Base-by-base conservation (phyloP, 1,284 basidiomycete genomes). In the Clitocybe nebularis region DNA sequence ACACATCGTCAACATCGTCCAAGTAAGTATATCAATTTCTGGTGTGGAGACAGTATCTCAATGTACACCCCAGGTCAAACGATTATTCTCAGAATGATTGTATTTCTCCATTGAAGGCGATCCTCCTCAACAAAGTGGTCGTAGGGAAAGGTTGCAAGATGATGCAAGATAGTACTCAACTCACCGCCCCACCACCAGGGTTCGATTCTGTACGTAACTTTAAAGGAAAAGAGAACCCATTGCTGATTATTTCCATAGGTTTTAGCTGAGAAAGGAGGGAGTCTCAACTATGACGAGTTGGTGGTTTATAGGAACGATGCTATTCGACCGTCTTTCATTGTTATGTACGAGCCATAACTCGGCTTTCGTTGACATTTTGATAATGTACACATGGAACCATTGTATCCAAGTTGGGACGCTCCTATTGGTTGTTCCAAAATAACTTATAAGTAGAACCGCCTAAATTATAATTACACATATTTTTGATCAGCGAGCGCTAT, bases 251-350 rank as follows among this genome's bases (percentile, higher is more conserved):
- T 35, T 35, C 36, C 36, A 29, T 43, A 81, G 79, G 74, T 82
- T 19, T 62, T 81, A 22, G 79, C 75, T 4, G 77, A 81, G 59
- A 71, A 72, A 34, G 77, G 78, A 3, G 75, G 76, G 8, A 72
- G 68, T 34, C 57, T 83, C 36, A 81, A 81, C 49, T 79, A 81
- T 34, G 80, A 81, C 49, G 81, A 83, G 50, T 58, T 81, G 11
- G 71, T 83, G 8, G 78, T 82, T n/a, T 83, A 83, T 50, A 59
- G 63, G 34, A 77, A 82, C 53, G 75, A 81, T 47, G 81, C 81
- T 2, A 81, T 83, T 40, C 62, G 79, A 23, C 79, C 80, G 2
- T 79, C 79, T 8, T 83, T 74, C 54, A 63, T 83, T 25, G 72
- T 83, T 20, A 70, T 81, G 57, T 83, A 80, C 44, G 78, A 76